Evolutionary conservation across 805 yeast genomes (phyloP).

Genomic region (Candida suzukii): DNA sequence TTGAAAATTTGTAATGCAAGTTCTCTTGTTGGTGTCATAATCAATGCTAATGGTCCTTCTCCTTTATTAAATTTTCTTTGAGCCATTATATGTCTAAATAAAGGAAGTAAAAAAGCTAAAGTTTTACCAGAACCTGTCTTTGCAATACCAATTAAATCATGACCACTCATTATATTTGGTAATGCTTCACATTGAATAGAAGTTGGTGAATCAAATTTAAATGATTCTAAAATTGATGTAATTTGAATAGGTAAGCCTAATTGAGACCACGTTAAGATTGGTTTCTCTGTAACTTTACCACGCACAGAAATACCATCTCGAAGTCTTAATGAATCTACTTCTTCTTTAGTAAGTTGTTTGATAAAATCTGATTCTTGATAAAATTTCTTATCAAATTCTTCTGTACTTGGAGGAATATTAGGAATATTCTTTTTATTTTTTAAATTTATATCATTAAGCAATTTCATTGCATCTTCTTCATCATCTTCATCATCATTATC

Average conservation of each 20-base stretch:
- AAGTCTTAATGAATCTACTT: conserved; percentile 47
- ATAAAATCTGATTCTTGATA: conserved; percentile 56
- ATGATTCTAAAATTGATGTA: conserved; percentile 41
- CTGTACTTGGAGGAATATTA: conserved; percentile 36
- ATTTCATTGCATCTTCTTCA: conserved; percentile 27
- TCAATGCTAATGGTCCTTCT: conserved; percentile 71
- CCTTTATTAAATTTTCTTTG: conserved; percentile 49
- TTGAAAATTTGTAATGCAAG: conserved; percentile 76
- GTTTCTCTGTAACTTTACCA: conserved; percentile 53
- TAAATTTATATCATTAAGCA: conserved; percentile 33
- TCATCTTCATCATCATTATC: conserved; percentile 17
- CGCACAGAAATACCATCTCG: conserved; percentile 62
- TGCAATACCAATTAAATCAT: conserved; percentile 90
- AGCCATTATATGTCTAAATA: conserved; percentile 76
- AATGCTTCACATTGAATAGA: conserved; percentile 87
- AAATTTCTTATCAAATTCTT: conserved; percentile 53
- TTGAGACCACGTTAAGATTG: conserved; percentile 73
- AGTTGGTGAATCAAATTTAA: conserved; percentile 61
- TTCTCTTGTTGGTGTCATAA: conserved; percentile 90
- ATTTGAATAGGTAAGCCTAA: conserved; percentile 65
- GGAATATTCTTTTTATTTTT: conserved; percentile 46
- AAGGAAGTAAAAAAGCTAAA: conserved; percentile 75
- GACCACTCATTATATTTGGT: conserved; percentile 85
- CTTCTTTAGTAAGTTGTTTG: conserved; percentile 39
- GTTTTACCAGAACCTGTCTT: conserved; percentile 98